phyloP scores from a whole-genome alignment of 768 basidiomycete species.

The Dentipellis sp. region DNA sequence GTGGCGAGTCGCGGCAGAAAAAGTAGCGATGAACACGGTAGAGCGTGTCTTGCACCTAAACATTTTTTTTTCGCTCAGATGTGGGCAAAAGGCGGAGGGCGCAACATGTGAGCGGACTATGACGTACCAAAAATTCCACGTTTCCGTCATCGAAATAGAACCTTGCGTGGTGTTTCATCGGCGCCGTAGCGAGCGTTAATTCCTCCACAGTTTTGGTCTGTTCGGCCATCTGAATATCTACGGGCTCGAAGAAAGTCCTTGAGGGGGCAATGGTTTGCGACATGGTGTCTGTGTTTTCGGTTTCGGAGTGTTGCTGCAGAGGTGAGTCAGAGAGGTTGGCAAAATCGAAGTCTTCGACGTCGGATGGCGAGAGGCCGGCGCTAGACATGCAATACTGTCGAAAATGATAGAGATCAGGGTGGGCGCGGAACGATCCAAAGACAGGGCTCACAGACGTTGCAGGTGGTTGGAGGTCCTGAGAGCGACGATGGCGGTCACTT shows the following conservation, averaged over 20 bases:
- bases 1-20: slow-evolving; percentile 4
- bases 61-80: not conserved
- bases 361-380: not conserved
- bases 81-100: too few species aligned
- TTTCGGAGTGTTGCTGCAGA: not conserved
- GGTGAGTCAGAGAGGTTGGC: not conserved
- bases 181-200: too few species aligned
- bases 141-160: slow-evolving; percentile 9
- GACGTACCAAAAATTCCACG: slow-evolving; percentile 4
- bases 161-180: not conserved
- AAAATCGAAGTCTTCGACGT: not conserved
- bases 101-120: not conserved
- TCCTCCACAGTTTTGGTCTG: too few species aligned
- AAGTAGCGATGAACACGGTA: slow-evolving; percentile 10
- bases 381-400: not conserved
- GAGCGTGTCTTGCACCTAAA: not conserved
- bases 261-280: not conserved
- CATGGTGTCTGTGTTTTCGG: not conserved
- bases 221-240: too few species aligned
- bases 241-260: not conserved
- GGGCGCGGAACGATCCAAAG: too few species aligned
- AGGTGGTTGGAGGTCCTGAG: too few species aligned
- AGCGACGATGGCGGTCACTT: too few species aligned
- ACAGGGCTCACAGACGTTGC: too few species aligned
- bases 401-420: not conserved